Evolutionary conservation across 352 stramenopile species (phyloP), one percentile per base, ranked within the genome.

Genomic region (Phytophthora agathidicida): DNA sequence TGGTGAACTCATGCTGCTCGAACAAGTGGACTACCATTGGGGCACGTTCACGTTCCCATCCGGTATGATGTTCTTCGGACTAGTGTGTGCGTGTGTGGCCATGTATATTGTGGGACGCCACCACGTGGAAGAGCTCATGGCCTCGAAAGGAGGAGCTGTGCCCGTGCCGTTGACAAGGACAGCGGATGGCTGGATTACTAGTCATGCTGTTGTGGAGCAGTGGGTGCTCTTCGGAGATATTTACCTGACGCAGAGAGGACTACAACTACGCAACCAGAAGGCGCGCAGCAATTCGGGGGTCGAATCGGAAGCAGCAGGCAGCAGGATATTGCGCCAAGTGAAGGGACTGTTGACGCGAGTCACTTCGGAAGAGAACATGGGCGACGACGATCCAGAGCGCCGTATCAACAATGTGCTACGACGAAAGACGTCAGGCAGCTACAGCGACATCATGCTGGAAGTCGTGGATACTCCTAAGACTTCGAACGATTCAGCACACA

Each of bases 151-250:
- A 1, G 85, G 85, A 14, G 85, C 85, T 2, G 77, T 94, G 9
- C 85, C 85, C 8, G 85, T 94, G 43, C 83, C 85, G 20, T 64
- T 94, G 5, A 93, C 83, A 38, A 71, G 81, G 6, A 94, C 85
- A 24, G 83, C 58, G 16, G 71, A 89, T 33, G 85, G 83, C 1
- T 94, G 85, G 85, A 91, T 94, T 64, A 94, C 85, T 5, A 86
- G 73, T 33, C 83, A 91, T 55, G 85, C 85, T 1, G 73, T 92
- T 7, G 73, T 85, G 5, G 85, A 94, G 61, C 79, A 90, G 50
- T 94, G 85, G 85, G 85, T 91, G 54, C 76, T 94, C 16, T 87
- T 94, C 20, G 85, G 85, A 22, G 79, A 93, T 35, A 77, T 94
- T 31, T 80, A 84, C 32, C 54, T 94, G 22, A 94, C 85, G 6